Conservation (phyloP, 2,329 filamentous ascomycete species). For the Karstenula rhodostoma region DNA sequence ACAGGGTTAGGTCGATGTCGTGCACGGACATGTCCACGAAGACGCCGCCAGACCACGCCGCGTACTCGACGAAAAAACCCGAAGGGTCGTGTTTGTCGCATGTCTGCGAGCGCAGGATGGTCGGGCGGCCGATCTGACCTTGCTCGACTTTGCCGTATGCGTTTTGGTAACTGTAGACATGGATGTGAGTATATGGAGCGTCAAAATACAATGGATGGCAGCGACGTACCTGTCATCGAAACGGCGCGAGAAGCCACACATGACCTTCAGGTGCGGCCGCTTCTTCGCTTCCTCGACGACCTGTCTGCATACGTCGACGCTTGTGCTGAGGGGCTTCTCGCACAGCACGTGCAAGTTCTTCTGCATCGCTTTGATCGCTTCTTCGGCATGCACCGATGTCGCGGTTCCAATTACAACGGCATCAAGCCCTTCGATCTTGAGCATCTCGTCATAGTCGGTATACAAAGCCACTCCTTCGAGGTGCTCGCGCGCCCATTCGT, state of each 20-base stretch:
- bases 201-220: neutral
- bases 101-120: slow-evolving; percentile 54
- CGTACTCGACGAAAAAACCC: slow-evolving; percentile 54
- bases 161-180: slow-evolving; percentile 24
- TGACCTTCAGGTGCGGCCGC: slow-evolving; percentile 52
- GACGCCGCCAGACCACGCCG: slow-evolving; percentile 52
- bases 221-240: slow-evolving; percentile 55
- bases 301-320: slow-evolving; percentile 36
- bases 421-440: slow-evolving; percentile 51
- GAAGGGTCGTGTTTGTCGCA: slow-evolving; percentile 49
- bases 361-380: slow-evolving; percentile 45
- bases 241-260: slow-evolving; percentile 56
- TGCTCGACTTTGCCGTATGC: slow-evolving; percentile 45
- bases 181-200: neutral
- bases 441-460: slow-evolving; percentile 57
- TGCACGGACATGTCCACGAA: slow-evolving; percentile 57
- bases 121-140: slow-evolving; percentile 51
- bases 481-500: slow-evolving; percentile 55
- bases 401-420: slow-evolving; percentile 53
- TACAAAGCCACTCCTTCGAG: slow-evolving; percentile 58
- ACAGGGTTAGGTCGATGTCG: slow-evolving; percentile 56
- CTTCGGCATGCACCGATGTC: slow-evolving; percentile 46
- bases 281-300: slow-evolving; percentile 48
- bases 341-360: slow-evolving; percentile 49
- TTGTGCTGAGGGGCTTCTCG: slow-evolving; percentile 51